Evolutionary conservation across 2,329 filamentous ascomycete genomes (phyloP).

Genomic region (Colletotrichum tabaci): DNA sequence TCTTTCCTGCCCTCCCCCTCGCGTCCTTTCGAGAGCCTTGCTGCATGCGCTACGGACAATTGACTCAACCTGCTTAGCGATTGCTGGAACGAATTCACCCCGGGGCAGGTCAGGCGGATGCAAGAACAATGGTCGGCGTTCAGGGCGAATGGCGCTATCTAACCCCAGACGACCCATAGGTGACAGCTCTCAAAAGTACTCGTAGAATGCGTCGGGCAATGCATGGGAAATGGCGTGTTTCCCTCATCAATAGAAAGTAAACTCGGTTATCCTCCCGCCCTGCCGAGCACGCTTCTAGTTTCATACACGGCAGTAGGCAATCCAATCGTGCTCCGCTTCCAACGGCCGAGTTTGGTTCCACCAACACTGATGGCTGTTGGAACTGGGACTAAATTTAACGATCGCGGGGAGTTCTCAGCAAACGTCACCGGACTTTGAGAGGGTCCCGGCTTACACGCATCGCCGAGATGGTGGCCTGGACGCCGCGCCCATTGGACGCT

Average conservation of each 20-base stretch:
- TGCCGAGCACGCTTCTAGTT: background rate
- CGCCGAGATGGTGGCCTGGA: slow-evolving; percentile 1
- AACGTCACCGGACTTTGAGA: background rate
- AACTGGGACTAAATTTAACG: background rate
- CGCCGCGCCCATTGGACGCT: background rate
- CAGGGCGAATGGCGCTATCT: slow-evolving; percentile 1
- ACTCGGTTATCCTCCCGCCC: background rate
- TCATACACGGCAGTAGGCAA: background rate
- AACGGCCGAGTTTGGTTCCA: no score
- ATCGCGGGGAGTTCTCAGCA: background rate
- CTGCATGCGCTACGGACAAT: no score
- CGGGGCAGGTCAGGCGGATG: slow-evolving; percentile 36
- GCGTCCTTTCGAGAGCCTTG: background rate
- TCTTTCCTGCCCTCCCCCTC: no score
- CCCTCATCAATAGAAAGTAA: background rate
- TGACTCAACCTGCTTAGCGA: background rate
- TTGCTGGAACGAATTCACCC: slow-evolving; percentile 37
- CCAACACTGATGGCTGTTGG: no score
- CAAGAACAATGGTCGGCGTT: slow-evolving; percentile 14
- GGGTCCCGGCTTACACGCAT: background rate
- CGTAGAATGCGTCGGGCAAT: no score
- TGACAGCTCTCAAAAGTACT: background rate
- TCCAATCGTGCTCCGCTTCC: background rate
- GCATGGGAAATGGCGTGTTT: background rate
- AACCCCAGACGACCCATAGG: background rate